Percentiles rank a stretch among this genome's conserved stretches.
phyloP scores from a whole-genome alignment of 352 stramenopile genomes.

The Globisporangium mamillatum region DNA sequence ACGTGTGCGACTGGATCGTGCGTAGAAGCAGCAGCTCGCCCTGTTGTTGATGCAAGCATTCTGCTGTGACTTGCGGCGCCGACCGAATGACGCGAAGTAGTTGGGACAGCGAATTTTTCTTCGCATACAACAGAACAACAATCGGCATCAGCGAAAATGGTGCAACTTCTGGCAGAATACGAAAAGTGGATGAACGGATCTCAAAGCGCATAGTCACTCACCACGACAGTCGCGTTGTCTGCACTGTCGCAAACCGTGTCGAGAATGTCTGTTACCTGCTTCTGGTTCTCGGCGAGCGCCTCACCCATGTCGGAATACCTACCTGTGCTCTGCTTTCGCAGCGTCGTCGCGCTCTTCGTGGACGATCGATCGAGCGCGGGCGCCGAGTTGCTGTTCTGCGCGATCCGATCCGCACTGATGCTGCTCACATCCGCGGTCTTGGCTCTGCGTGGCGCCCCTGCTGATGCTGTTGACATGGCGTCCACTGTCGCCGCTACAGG shows the following conservation, averaged over 20 bases:
- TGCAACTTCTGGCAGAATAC: neutral
- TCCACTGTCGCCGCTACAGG: neutral
- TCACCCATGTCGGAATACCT: constrained; percentile 50
- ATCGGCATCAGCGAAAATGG: neutral
- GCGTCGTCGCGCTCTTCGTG: constrained; percentile 17
- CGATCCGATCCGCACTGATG: neutral
- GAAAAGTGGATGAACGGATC: neutral
- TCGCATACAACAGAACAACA: neutral
- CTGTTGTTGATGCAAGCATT: constrained; percentile 58
- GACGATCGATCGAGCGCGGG: constrained; percentile 12
- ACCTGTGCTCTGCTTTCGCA: constrained; percentile 18
- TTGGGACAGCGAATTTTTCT: constrained; percentile 72
- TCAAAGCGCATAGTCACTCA: constrained; percentile 20
- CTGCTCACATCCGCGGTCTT: constrained; percentile 23
- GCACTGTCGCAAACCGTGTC: constrained; percentile 35
- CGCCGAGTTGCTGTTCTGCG: neutral
- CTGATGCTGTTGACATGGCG: neutral
- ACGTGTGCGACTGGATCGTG: constrained; percentile 51
- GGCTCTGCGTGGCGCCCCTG: constrained; percentile 15
- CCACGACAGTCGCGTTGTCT: constrained; percentile 44
- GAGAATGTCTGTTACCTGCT: constrained; percentile 49
- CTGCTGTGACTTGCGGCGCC: constrained; percentile 60
- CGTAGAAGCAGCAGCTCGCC: constrained; percentile 54
- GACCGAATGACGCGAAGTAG: constrained; percentile 60
- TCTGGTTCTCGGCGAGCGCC: constrained; percentile 46